A percentile compares a stretch with the other conserved stretches of the same genome.
These are phyloP conservation scores for Daucus carota DNA, from an alignment of 129 eudicot species.

Conservation along the genomic window DNA sequence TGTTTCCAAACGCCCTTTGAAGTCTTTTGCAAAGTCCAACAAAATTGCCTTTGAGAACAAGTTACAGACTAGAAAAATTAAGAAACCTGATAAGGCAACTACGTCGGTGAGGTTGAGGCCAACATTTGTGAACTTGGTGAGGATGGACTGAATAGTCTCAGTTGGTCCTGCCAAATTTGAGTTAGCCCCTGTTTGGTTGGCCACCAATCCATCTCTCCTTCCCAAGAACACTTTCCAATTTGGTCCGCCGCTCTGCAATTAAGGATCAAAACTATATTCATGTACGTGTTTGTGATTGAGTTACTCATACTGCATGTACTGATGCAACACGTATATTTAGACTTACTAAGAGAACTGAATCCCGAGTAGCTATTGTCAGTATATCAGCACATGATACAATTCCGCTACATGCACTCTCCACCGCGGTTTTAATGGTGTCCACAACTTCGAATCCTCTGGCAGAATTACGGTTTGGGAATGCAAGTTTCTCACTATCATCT, in stretches of 20 bases:
- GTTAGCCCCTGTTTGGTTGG: conserved; percentile 52
- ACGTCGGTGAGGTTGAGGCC: conserved; percentile 63
- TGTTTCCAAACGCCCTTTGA: too few relatives aligned
- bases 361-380: conserved; percentile 67
- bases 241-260: conserved; percentile 61
- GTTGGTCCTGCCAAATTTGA: conserved; percentile 47
- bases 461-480: conserved; percentile 51
- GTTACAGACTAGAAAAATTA: background rate
- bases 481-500: conserved; percentile 58
- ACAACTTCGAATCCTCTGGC: conserved; percentile 72
- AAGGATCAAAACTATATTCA: background rate
- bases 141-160: conserved; percentile 47
- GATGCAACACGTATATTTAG: background rate
- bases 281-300: background rate
- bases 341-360: conserved; percentile 61
- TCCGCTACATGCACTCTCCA: conserved; percentile 63
- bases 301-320: background rate
- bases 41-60: background rate
- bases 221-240: conserved; percentile 42
- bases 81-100: conserved; percentile 57
- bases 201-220: conserved; percentile 50
- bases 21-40: too few relatives aligned
- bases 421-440: conserved; percentile 55
- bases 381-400: conserved; percentile 83
- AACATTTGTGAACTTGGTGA: conserved; percentile 46